A percentile compares a stretch with the other conserved stretches of the same genome.
phyloP scores from a whole-genome alignment of 805 yeast species.

The Jamesozyma spencerorum region DNA sequence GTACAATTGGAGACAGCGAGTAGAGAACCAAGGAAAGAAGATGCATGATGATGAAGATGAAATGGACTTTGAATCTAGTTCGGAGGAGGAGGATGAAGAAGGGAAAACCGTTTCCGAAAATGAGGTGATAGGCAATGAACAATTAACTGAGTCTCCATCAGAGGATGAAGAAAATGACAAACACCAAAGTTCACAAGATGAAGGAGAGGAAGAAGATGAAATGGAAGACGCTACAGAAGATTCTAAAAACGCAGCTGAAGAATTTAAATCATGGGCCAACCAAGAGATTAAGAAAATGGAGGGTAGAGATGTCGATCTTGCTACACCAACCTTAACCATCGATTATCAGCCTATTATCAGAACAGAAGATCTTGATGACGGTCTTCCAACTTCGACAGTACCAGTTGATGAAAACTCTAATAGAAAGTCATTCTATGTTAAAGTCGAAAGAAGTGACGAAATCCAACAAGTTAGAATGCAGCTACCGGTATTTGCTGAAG shows the following conservation, averaged over 20 bases:
- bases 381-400: constrained; percentile 54
- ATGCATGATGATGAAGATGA: constrained; percentile 47
- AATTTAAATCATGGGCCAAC: constrained; percentile 87
- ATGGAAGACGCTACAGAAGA: constrained; percentile 28
- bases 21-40: constrained; percentile 40
- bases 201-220: constrained; percentile 19
- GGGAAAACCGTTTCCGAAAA: constrained; percentile 18
- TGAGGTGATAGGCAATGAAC: constrained; percentile 11
- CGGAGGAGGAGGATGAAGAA: constrained; percentile 23
- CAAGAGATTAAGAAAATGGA: constrained; percentile 54
- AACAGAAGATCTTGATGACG: constrained; percentile 63
- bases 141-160: constrained; percentile 8
- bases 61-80: constrained; percentile 42
- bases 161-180: background rate
- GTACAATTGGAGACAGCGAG: constrained; percentile 65
- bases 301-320: constrained; percentile 47
- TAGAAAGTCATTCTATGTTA: constrained; percentile 59
- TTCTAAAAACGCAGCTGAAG: constrained; percentile 44
- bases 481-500: constrained; percentile 85
- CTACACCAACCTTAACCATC: constrained; percentile 40
- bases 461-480: constrained; percentile 60
- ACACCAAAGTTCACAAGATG: constrained; percentile 5
- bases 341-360: constrained; percentile 50
- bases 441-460: constrained; percentile 54
- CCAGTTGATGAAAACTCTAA: constrained; percentile 42